These are phyloP conservation scores for Tardiomyces blankii DNA, from an alignment of 1,139 yeast species.

Conservation along the genomic window DNA sequence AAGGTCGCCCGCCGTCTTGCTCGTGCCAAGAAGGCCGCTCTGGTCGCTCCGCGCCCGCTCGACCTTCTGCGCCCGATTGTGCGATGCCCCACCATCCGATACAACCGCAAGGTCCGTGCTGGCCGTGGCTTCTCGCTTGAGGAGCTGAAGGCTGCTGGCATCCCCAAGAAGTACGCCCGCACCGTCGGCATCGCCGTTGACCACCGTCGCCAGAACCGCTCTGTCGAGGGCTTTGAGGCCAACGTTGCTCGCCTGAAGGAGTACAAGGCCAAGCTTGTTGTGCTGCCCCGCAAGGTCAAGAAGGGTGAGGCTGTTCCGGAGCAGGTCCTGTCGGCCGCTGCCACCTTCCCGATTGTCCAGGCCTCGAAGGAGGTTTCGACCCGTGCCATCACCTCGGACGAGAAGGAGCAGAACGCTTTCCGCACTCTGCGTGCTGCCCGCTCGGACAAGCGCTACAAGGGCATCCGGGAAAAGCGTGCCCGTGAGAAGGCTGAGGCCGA, in stretches of 20 bases:
- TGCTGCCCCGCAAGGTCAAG: slow-evolving; percentile 79
- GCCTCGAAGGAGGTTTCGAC: slow-evolving; percentile 60
- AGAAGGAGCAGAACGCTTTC: slow-evolving; percentile 60
- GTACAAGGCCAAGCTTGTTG: slow-evolving; percentile 90
- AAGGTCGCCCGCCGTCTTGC: slow-evolving; percentile 94
- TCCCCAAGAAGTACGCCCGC: slow-evolving; percentile 93
- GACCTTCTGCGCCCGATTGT: slow-evolving; percentile 95
- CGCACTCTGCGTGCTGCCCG: slow-evolving; percentile 92
- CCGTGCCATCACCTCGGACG: slow-evolving; percentile 89
- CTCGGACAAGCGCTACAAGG: slow-evolving; percentile 86
- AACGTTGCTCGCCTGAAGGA: slow-evolving; percentile 96
- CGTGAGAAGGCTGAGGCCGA: slow-evolving; percentile 97
- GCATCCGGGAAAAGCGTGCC: slow-evolving; percentile 97
- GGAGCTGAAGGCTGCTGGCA: slow-evolving; percentile 97
- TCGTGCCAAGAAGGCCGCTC: slow-evolving; percentile 90
- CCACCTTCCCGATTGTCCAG: slow-evolving; percentile 89
- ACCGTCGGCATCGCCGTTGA: slow-evolving; percentile 98
- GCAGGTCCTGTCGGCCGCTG: slow-evolving; percentile 64
- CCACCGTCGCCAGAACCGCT: slow-evolving; percentile 99
- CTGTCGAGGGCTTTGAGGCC: slow-evolving; percentile 87
- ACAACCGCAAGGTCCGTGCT: slow-evolving; percentile 99
- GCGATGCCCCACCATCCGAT: slow-evolving; percentile 96
- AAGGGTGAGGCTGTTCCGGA: slow-evolving; percentile 34
- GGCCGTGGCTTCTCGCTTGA: slow-evolving; percentile 99
- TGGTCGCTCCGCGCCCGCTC: slow-evolving; percentile 95